phyloP scores from a whole-genome alignment of 2,329 filamentous ascomycete species.

The Alternaria sp. region DNA sequence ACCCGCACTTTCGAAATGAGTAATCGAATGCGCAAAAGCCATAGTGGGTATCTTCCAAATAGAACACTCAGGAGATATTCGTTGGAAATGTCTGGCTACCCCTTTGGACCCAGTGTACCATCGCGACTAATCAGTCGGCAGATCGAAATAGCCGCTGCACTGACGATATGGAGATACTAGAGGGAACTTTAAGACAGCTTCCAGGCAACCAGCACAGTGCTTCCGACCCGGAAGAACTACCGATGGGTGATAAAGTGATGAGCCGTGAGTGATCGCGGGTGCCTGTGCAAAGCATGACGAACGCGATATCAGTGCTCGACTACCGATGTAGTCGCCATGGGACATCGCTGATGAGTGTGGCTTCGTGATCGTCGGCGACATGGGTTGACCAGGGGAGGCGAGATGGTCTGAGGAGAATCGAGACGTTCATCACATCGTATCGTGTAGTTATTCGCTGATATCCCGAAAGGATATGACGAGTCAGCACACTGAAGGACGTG shows the following conservation, averaged over 20 bases:
- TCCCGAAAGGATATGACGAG: not conserved
- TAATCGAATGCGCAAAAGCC: not conserved
- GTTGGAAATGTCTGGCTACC: not conserved
- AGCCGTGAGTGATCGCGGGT: not conserved
- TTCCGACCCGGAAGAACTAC: not conserved
- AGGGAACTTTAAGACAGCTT: not conserved
- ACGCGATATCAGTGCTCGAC: not conserved
- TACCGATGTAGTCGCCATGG: not conserved
- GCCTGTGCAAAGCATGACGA: not conserved
- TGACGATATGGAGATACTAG: not conserved
- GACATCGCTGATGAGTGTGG: not conserved
- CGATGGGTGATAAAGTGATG: not conserved
- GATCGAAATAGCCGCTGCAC: not conserved
- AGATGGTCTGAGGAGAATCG: not conserved
- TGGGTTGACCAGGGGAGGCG: not conserved
- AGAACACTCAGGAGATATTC: not conserved
- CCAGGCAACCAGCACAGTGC: not conserved
- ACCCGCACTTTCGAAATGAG: not conserved
- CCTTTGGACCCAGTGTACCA: not conserved
- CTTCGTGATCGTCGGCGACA: not conserved
- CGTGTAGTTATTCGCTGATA: not conserved
- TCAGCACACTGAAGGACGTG: conserved; percentile 5
- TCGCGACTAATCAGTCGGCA: not conserved
- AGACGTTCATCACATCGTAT: not conserved
- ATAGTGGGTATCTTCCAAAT: not conserved